phyloP scores from a whole-genome alignment of 2,329 filamentous ascomycete genomes.

The Conoideocrella luteorostrata region DNA sequence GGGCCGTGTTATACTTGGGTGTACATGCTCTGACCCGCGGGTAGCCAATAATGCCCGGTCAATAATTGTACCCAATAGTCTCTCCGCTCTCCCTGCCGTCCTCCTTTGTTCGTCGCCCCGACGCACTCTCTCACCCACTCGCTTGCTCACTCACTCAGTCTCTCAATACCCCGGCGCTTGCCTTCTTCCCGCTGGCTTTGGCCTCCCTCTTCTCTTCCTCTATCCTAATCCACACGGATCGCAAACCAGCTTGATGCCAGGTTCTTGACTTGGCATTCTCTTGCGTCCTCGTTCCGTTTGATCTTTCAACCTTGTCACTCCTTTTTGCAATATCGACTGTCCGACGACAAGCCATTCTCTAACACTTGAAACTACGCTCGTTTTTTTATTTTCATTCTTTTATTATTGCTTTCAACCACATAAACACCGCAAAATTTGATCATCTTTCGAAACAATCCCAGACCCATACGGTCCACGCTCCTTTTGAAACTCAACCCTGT shows the following conservation, averaged over 20 bases:
- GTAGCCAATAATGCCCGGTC: too few relatives aligned
- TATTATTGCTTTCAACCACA: too few relatives aligned
- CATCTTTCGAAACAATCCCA: background rate
- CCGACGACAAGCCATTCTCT: background rate
- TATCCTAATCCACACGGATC: background rate
- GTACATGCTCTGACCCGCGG: too few relatives aligned
- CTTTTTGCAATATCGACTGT: conserved; percentile 1
- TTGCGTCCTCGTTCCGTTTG: background rate
- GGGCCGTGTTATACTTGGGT: too few relatives aligned
- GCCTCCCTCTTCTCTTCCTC: background rate
- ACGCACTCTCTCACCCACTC: too few relatives aligned
- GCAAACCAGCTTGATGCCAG: conserved; percentile 1
- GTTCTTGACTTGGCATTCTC: background rate
- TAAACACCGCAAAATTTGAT: background rate
- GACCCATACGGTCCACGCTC: background rate
- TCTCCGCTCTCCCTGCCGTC: too few relatives aligned
- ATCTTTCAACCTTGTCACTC: conserved; percentile 1
- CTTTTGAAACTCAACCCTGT: background rate
- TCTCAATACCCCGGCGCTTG: background rate
- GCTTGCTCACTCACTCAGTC: background rate
- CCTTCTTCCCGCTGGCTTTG: background rate
- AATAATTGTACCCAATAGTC: too few relatives aligned
- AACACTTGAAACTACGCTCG: background rate
- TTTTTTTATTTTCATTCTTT: too few relatives aligned
- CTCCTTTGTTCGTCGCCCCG: too few relatives aligned